Conservation (phyloP, 805 yeast species). For the Candida gorgasii region DNA sequence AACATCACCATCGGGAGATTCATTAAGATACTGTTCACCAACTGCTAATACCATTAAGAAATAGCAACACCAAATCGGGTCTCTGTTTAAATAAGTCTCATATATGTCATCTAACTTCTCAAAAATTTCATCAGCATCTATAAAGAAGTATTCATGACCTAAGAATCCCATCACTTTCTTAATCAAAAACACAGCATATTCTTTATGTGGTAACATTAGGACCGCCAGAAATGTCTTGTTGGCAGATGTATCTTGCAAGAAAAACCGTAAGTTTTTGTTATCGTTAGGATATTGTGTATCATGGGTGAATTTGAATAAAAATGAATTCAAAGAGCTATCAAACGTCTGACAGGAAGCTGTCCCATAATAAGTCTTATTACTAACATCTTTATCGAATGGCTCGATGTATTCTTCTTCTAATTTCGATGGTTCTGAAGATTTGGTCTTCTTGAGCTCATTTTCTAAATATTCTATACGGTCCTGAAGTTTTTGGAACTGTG, state of each 20-base stretch:
- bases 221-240: slow-evolving; percentile 8
- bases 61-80: slow-evolving; percentile 12
- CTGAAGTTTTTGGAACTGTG: slow-evolving; percentile 14
- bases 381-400: slow-evolving; percentile 9
- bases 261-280: slow-evolving; percentile 3
- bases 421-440: not conserved
- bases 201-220: slow-evolving; percentile 14
- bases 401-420: slow-evolving; percentile 10
- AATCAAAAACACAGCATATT: slow-evolving; percentile 11
- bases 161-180: slow-evolving; percentile 12
- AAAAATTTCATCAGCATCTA: slow-evolving; percentile 9
- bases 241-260: slow-evolving; percentile 6
- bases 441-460: slow-evolving; percentile 7
- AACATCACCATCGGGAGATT: slow-evolving; percentile 14
- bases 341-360: slow-evolving; percentile 12
- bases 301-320: slow-evolving; percentile 11
- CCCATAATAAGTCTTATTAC: slow-evolving; percentile 8
- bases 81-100: slow-evolving; percentile 7
- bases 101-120: slow-evolving; percentile 9
- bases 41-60: slow-evolving; percentile 12
- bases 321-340: slow-evolving; percentile 12
- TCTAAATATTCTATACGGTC: slow-evolving; percentile 11
- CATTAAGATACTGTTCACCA: slow-evolving; percentile 15
- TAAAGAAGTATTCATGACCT: slow-evolving; percentile 11
- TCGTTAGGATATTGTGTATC: not conserved